These are phyloP conservation scores for Apophysomyces elegans DNA, from an alignment of 371 early-diverging fungal species.

Conservation along the genomic window DNA sequence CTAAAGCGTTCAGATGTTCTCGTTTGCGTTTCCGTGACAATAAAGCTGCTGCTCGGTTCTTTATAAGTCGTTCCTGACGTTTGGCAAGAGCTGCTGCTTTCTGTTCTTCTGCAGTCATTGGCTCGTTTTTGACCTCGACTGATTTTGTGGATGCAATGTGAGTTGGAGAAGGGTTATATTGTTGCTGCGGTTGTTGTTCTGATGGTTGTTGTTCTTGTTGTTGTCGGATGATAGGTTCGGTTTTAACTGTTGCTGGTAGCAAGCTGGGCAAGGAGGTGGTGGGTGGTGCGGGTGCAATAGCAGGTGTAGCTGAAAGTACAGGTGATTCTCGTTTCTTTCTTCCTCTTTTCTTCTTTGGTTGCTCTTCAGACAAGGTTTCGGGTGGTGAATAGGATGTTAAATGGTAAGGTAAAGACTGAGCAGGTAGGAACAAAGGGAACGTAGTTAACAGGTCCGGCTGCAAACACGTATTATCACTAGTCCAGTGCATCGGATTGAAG, in stretches of 20 bases:
- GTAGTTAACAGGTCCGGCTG: slow-evolving; percentile 11
- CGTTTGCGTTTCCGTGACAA: slow-evolving; percentile 88
- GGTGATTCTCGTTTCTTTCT: slow-evolving; percentile 44
- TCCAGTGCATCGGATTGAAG: slow-evolving; percentile 10
- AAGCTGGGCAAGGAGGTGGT: slow-evolving; percentile 7
- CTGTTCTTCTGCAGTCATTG: slow-evolving; percentile 24
- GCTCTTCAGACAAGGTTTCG: slow-evolving; percentile 26
- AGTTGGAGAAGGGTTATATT: slow-evolving; percentile 4
- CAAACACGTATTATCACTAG: not conserved
- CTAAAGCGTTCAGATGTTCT: slow-evolving; percentile 80
- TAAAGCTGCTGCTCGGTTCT: slow-evolving; percentile 91
- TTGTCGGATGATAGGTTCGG: slow-evolving; percentile 2
- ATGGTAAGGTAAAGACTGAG: slow-evolving; percentile 11
- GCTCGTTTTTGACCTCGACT: slow-evolving; percentile 9
- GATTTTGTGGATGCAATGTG: slow-evolving; percentile 4
- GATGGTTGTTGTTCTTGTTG: slow-evolving; percentile 2
- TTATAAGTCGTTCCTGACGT: slow-evolving; percentile 86
- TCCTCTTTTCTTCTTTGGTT: slow-evolving; percentile 48
- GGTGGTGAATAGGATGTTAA: slow-evolving; percentile 21
- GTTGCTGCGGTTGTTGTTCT: not conserved
- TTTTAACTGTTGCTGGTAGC: slow-evolving; percentile 14
- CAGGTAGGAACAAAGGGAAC: slow-evolving; percentile 21
- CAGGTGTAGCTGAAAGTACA: slow-evolving; percentile 5
- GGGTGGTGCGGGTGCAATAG: slow-evolving; percentile 38
- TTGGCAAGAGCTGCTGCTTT: slow-evolving; percentile 58